Conservation (phyloP, 2,329 filamentous ascomycete species). For the Ceratocystis cacaofunesta region DNA sequence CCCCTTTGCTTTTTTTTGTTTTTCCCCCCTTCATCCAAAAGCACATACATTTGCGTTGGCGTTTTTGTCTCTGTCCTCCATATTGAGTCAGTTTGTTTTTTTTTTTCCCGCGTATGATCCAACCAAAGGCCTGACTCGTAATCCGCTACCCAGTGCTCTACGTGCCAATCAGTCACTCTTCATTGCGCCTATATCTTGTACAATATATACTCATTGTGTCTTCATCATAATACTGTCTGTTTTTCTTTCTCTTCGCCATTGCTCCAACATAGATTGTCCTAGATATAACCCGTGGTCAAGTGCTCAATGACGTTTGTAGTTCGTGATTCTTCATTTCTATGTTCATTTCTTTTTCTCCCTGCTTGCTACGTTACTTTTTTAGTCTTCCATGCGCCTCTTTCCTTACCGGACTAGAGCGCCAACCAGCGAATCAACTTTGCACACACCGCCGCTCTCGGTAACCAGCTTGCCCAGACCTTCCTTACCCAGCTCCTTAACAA, state of each 20-base stretch:
- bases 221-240: not conserved
- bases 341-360: not conserved
- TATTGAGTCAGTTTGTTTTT: not conserved
- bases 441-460: constrained; percentile 62
- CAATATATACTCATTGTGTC: constrained; percentile 1
- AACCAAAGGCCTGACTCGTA: no score
- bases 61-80: not conserved
- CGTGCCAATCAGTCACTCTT: not conserved
- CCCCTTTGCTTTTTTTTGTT: not conserved
- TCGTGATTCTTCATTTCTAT: constrained; percentile 6
- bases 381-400: not conserved
- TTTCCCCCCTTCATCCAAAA: not conserved
- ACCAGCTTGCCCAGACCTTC: constrained; percentile 54
- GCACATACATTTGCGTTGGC: constrained; percentile 2
- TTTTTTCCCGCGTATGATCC: not conserved
- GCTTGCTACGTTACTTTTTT: not conserved
- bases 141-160: no score
- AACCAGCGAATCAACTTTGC: constrained; percentile 68
- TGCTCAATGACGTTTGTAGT: not conserved
- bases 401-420: constrained; percentile 67
- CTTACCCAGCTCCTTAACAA: constrained; percentile 62
- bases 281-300: not conserved
- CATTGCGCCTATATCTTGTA: constrained; percentile 1
- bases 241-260: not conserved
- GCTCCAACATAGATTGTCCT: not conserved